These are phyloP conservation scores for Graphilbum fragrans DNA, from an alignment of 2,329 filamentous ascomycete genomes.

Conservation along the genomic window DNA sequence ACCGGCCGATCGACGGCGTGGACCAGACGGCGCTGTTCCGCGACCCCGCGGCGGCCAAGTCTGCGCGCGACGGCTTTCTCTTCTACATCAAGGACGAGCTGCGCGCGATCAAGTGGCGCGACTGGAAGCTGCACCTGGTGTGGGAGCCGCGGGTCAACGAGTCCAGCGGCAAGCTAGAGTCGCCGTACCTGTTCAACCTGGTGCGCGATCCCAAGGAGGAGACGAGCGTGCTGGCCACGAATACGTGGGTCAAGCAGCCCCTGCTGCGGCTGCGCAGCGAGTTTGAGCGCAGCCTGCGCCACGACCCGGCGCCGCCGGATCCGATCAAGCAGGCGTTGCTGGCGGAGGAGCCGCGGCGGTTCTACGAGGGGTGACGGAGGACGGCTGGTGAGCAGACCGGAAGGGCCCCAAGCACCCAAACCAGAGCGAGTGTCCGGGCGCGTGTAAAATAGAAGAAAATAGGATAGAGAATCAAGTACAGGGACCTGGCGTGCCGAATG, in stretches of 20 bases:
- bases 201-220: slow-evolving; percentile 21
- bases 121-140: slow-evolving; percentile 22
- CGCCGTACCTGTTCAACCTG: slow-evolving; percentile 20
- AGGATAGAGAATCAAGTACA: no score
- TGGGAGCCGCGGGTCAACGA: slow-evolving; percentile 24
- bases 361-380: neutral
- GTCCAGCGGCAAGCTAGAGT: slow-evolving; percentile 17
- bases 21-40: slow-evolving; percentile 17
- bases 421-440: no score
- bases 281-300: slow-evolving; percentile 17
- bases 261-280: slow-evolving; percentile 14
- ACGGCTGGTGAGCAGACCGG: neutral
- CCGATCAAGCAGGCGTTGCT: slow-evolving; percentile 14
- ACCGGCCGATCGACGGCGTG: slow-evolving; percentile 19
- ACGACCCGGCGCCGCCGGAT: slow-evolving; percentile 19
- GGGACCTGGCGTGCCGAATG: no score
- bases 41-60: slow-evolving; percentile 7
- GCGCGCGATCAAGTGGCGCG: slow-evolving; percentile 20
- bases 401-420: neutral
- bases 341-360: neutral
- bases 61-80: slow-evolving; percentile 15
- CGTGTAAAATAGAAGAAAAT: no score
- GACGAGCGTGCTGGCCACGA: slow-evolving; percentile 16
- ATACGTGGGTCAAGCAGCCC: slow-evolving; percentile 22
- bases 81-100: slow-evolving; percentile 24